Evolutionary conservation across 2,329 filamentous ascomycete genomes (phyloP).

Genomic region (Colletotrichum coccodes): DNA sequence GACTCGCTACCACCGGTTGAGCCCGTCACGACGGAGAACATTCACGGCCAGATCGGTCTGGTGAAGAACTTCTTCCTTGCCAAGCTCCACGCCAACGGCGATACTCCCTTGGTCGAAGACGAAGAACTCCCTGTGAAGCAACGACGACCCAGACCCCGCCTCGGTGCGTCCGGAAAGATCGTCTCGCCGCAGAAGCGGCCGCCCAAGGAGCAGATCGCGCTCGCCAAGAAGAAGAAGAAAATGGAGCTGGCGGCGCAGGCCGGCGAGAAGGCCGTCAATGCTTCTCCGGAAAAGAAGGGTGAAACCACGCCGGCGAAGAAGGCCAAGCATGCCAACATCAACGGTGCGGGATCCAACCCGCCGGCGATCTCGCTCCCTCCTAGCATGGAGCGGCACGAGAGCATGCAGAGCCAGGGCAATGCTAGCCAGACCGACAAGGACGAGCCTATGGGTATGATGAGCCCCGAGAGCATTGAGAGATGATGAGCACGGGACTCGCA

Average conservation of each 20-base stretch:
- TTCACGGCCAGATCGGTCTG: conserved; percentile 84
- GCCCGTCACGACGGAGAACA: conserved; percentile 80
- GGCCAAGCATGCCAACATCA: conserved; percentile 51
- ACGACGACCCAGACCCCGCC: conserved; percentile 74
- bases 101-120: conserved; percentile 82
- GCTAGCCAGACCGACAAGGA: conserved; percentile 76
- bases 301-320: conserved; percentile 63
- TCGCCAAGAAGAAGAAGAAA: conserved; percentile 91
- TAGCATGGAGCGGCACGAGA: conserved; percentile 69
- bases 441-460: conserved; percentile 81
- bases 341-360: conserved; percentile 50
- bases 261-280: conserved; percentile 56
- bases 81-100: conserved; percentile 85
- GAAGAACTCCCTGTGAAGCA: conserved; percentile 96
- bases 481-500: conserved; percentile 6
- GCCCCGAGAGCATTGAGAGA: conserved; percentile 77
- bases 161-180: conserved; percentile 83
- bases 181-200: conserved; percentile 85
- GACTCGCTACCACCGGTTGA: conserved; percentile 76
- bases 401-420: conserved; percentile 66
- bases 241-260: conserved; percentile 65
- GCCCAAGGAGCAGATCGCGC: conserved; percentile 82
- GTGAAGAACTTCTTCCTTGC: conserved; percentile 91
- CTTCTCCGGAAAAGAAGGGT: conserved; percentile 45
- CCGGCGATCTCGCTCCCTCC: conserved; percentile 51